Evolutionary conservation across 441 rosid species (phyloP), one percentile per base, ranked within the genome.

Genomic region (Lepidium campestre): DNA sequence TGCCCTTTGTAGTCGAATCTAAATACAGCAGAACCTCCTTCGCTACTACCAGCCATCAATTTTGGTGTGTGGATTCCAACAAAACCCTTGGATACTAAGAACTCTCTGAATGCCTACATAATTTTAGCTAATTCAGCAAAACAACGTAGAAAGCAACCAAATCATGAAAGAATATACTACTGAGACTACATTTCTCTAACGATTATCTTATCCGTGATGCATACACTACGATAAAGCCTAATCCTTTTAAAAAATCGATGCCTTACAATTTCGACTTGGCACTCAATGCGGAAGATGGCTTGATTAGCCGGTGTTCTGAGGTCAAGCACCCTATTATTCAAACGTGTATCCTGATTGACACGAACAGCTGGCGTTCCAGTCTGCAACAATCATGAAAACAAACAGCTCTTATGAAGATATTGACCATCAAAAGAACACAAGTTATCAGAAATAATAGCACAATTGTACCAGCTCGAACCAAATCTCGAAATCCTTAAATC

Each of bases 11-110:
- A 91, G 18, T 91, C 94, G 75, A 94, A 71, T 74, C 60, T 78
- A 84, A 94, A 93, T 14, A 93, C 96, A 76, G 95, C 90, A 78
- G 98, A 80, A 63, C 97, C 98, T 37, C 97, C 98, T 79, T 91
- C 98, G 76, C 97, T 93, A 19, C 89, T 81, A 39, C 98, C 96
- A 42, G 81, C 97, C 42, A 82, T 82, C 68, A 91, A 20, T 74
- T 91, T 91, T 1, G 97, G 98, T 3, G 97, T 87, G 77, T 87
- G 88, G 68, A 93, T 84, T 80, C 80, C 93, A 55, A 81, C 71
- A 75, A 93, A 93, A 14, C 41, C 78, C 75, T 83, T 80, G 15
- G 83, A 35, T 45, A 67, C 34, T 52, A 90, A 77, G 71, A 80
- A 83, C 37, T 84, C 75, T 66, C 88, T 84, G 74, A 94, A 94